Conservation (phyloP, 768 basidiomycete genomes). For the Trametopsis cervina region DNA sequence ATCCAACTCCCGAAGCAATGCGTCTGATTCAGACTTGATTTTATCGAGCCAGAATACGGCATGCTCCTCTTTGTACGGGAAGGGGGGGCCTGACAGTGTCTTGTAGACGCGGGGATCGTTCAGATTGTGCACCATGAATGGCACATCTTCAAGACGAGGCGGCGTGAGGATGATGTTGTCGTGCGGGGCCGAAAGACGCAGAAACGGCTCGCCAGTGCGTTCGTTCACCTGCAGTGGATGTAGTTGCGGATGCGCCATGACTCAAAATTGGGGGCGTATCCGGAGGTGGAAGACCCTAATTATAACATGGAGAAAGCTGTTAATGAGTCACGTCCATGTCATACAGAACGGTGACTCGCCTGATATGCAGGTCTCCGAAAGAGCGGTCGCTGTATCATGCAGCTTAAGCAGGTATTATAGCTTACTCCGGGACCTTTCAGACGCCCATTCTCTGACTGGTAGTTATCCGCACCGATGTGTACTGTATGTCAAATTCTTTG, state of each 20-base stretch:
- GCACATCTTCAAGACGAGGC: slow-evolving; percentile 38
- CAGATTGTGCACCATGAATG: slow-evolving; percentile 28
- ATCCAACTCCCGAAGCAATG: slow-evolving; percentile 26
- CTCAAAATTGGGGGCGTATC: background rate
- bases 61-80: slow-evolving; percentile 43
- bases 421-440: no score
- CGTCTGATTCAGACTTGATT: slow-evolving; percentile 25
- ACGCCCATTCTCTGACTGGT: no score
- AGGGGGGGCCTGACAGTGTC: slow-evolving; percentile 40
- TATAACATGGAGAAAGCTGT: no score
- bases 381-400: no score
- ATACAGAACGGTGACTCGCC: no score
- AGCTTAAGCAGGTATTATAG: no score
- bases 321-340: no score
- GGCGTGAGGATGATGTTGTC: slow-evolving; percentile 53
- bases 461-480: no score
- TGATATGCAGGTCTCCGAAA: no score
- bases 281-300: no score
- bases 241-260: slow-evolving; percentile 1
- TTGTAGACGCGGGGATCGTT: slow-evolving; percentile 42
- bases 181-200: slow-evolving; percentile 45
- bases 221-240: slow-evolving; percentile 29
- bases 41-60: slow-evolving; percentile 33
- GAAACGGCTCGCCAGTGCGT: slow-evolving; percentile 44
- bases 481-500: no score